These are phyloP conservation scores for Viola pubescens DNA, from an alignment of 441 rosid genomes.

Conservation along the genomic window DNA sequence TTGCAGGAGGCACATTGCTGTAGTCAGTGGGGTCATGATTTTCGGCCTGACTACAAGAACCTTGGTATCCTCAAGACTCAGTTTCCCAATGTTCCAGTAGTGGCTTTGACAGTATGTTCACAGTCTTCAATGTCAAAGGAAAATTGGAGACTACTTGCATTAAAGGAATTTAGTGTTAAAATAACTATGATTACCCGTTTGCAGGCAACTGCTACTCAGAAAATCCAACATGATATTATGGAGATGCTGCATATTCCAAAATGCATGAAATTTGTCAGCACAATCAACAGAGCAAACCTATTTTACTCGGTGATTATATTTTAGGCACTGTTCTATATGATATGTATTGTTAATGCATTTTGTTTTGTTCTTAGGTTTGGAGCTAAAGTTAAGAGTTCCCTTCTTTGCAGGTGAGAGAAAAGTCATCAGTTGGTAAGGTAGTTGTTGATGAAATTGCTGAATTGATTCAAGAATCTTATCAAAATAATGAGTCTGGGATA, in stretches of 20 bases:
- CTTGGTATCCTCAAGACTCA: slow-evolving; percentile 90
- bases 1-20: slow-evolving; percentile 99
- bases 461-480: slow-evolving; percentile 68
- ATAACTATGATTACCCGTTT: slow-evolving; percentile 16
- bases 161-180: slow-evolving; percentile 6
- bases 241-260: slow-evolving; percentile 86
- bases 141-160: not conserved
- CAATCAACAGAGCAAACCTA: slow-evolving; percentile 95
- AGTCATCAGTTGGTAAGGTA: slow-evolving; percentile 72
- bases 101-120: slow-evolving; percentile 85
- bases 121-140: not conserved
- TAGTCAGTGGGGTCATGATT: slow-evolving; percentile 99
- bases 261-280: slow-evolving; percentile 87
- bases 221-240: slow-evolving; percentile 83
- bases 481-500: slow-evolving; percentile 89
- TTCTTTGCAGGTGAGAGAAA: slow-evolving; percentile 62
- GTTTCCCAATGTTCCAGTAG: slow-evolving; percentile 77
- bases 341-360: slow-evolving; percentile 11
- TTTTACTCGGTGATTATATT: slow-evolving; percentile 56
- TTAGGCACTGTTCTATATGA: not conserved
- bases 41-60: slow-evolving; percentile 98
- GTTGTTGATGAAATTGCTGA: slow-evolving; percentile 86
- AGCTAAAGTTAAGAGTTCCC: slow-evolving; percentile 5
- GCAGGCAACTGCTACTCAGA: slow-evolving; percentile 96
- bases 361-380: slow-evolving; percentile 5